Base-by-base conservation (phyloP, 495 filamentous ascomycete species). In the Trichodelitschia bisporula region DNA sequence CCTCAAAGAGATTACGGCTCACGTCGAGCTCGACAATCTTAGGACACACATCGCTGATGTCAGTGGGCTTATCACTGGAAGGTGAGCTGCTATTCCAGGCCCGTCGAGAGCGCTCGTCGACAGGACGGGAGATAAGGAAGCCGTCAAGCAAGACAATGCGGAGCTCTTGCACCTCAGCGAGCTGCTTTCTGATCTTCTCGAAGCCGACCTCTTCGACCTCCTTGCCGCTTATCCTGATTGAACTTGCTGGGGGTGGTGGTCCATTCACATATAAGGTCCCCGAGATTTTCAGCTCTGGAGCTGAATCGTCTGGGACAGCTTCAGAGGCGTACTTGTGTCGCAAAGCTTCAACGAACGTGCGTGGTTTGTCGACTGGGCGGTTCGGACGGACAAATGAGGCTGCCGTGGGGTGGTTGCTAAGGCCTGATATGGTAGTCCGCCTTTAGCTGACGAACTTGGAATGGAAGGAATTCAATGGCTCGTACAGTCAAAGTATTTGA, bases 161-260 rank as follows among this genome's bases (percentile, higher is more conserved):
- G 35, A 95, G 57, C 42, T 83, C 74, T 28, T 69, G 52, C 15
- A 95, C 56, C 45, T 75, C 61, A 2, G 77, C 71, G 32, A 80
- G 68, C 50, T 83, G 64, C 36, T 62, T 62, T 16, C 74, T 60
- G 38, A 91, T 82, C 57, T 92, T 92, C 32, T 89, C 83, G 45
- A 95, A 95, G 26, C 86, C 86, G 15, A 97, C 66, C 54, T 95
- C 89, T 52, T 97, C 77, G 14, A 76, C 82, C 15, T 86, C 62
- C 48, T 97, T 97, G 12, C 70, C 69, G 28, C 73, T 79, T 39
- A 93, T 72, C 18, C 60, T 42, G 33, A 92, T 76, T n/a, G n/a
- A n/a, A n/a, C n/a, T n/a, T n/a, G n/a, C n/a, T n/a, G n/a, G 3
- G 55, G 38, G 31, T 59, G 55, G 26, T 54, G n/a, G n/a, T n/a